Evolutionary conservation across 2,329 filamentous ascomycete species (phyloP), one percentile per base, ranked within the genome.

Genomic region (Phyllosticta ampelicida): DNA sequence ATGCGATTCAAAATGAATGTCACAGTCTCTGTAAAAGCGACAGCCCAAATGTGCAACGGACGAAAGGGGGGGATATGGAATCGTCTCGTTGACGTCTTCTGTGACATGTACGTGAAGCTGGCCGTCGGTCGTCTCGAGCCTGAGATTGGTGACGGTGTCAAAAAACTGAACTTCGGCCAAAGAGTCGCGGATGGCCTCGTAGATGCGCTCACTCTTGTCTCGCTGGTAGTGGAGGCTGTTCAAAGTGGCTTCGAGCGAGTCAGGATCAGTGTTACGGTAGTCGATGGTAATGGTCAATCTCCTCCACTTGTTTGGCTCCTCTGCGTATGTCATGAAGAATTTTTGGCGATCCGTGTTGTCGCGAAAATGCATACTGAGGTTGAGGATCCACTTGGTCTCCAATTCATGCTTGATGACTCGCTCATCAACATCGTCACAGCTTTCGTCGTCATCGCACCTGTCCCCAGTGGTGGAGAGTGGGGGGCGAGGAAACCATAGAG

Each of bases 351-450:
- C 88, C 11, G 91, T 95, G 66, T 87, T 86, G 74, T 99, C 94
- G 60, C 91, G 84, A 71, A 96, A 99, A 71, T 96, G 90, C 94
- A 99, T 96, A 73, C 90, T 96, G 61, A 97, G 80, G 68, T 99
- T 99, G 64, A 99, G 78, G 61, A 99, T 97, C 94, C 94, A 99
- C 67, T 82, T 86, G 61, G 80, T 82, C 67, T 96, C 90, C 58
- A 96, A 80, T 71, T 97, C 92, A 62, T 88, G 83, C 63, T 87
- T 83, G 63, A 96, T 80, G 65, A 83, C 77, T 55, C 78, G 75
- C 56, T 87, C 82, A 65, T 87, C 74, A 11, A 73, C 64, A 28
- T 67, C 68, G 1, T 68, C 68, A 8, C 65, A 65, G 18, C 70
- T 69, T 26, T 63, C 67, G 19, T 68, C 68, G 18, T 67, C 66